Conservation (phyloP, 2,329 filamentous ascomycete genomes). For the Neurospora sp. region DNA sequence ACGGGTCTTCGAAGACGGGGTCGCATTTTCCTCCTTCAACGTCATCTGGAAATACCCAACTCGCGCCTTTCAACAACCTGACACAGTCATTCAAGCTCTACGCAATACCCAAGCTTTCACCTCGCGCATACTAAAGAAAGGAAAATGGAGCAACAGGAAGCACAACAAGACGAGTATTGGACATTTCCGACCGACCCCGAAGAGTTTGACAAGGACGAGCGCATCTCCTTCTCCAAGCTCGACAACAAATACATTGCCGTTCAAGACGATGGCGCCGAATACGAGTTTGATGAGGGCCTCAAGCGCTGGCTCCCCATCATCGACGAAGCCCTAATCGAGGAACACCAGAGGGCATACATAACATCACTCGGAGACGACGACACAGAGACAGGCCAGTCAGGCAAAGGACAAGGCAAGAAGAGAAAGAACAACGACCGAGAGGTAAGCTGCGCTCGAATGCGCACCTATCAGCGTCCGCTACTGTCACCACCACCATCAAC, state of each 20-base stretch:
- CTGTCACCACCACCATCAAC: constrained; percentile 1
- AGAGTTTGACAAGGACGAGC: constrained; percentile 66
- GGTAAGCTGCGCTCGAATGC: constrained; percentile 29
- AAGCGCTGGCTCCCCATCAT: constrained; percentile 61
- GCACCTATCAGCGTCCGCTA: constrained; percentile 12
- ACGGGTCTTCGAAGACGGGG: background rate
- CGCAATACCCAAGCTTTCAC: background rate
- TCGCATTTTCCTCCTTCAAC: background rate
- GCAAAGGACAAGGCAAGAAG: constrained; percentile 25
- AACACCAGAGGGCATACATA: constrained; percentile 20
- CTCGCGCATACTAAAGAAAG: background rate
- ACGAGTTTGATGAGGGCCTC: constrained; percentile 63
- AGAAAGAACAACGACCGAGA: constrained; percentile 34
- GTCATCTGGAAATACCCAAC: background rate
- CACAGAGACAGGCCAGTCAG: constrained; percentile 9
- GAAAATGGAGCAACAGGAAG: background rate
- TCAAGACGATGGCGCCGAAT: constrained; percentile 74
- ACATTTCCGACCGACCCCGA: constrained; percentile 50
- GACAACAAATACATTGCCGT: constrained; percentile 78
- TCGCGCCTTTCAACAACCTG: background rate
- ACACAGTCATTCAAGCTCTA: background rate
- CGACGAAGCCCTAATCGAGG: constrained; percentile 24
- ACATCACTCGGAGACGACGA: constrained; percentile 6
- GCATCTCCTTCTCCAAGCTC: constrained; percentile 78
- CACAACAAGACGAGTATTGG: constrained; percentile 20